phyloP scores from a whole-genome alignment of 208 protist species.

The Wallacemonas sp. region DNA sequence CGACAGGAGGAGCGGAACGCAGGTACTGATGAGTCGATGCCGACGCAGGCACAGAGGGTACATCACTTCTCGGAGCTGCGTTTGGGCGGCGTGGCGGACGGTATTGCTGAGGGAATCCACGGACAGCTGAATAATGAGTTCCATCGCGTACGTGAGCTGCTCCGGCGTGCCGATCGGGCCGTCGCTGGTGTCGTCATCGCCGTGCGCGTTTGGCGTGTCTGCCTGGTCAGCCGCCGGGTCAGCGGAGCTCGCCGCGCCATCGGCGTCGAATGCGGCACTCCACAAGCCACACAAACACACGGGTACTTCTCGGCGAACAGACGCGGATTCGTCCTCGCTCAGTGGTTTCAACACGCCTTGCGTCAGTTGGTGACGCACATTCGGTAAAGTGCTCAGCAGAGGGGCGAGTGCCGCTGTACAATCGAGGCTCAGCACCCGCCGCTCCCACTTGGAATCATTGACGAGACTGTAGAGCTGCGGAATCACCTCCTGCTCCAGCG shows the following conservation, averaged over 20 bases:
- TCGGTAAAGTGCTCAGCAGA: conserved; percentile 25
- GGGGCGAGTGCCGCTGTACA: conserved; percentile 44
- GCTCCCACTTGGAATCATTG: conserved; percentile 46
- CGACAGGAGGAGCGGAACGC: conserved; percentile 54
- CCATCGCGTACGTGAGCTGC: conserved; percentile 34
- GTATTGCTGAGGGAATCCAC: conserved; percentile 48
- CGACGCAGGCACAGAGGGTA: conserved; percentile 34
- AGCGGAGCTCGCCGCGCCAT: not conserved
- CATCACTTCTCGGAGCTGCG: conserved; percentile 48
- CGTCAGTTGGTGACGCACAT: conserved; percentile 45
- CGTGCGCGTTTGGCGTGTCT: not conserved
- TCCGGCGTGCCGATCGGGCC: conserved; percentile 3
- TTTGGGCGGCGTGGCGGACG: conserved; percentile 56
- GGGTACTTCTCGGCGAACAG: conserved; percentile 59
- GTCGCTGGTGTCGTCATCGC: not conserved
- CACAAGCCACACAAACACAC: conserved; percentile 52
- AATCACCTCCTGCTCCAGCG: conserved; percentile 61
- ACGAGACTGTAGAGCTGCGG: conserved; percentile 67
- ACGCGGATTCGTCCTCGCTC: conserved; percentile 59
- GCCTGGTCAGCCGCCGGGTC: not conserved
- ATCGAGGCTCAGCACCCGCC: conserved; percentile 56
- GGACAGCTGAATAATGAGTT: conserved; percentile 52
- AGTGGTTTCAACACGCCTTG: conserved; percentile 61
- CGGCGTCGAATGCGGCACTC: conserved; percentile 15
- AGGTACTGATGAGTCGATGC: conserved; percentile 29